Evolutionary conservation across 2,329 filamentous ascomycete species (phyloP).

Genomic region (Colletotrichum costaricense): DNA sequence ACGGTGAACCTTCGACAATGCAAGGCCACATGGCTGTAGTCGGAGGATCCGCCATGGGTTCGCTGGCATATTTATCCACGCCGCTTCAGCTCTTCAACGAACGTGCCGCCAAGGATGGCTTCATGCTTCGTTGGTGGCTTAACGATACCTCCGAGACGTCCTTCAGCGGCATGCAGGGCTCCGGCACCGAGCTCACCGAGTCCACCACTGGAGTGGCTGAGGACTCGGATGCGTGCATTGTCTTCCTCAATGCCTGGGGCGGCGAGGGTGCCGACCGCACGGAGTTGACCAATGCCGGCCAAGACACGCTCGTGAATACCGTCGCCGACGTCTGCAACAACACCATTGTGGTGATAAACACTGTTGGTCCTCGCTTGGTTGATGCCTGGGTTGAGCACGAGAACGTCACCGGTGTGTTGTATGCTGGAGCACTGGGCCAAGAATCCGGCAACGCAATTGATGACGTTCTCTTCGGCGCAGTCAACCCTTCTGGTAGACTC

Average conservation of each 20-base stretch:
- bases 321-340: slow-evolving; percentile 70
- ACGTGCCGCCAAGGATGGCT: slow-evolving; percentile 75
- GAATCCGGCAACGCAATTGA: slow-evolving; percentile 77
- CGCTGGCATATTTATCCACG: slow-evolving; percentile 58
- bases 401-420: slow-evolving; percentile 67
- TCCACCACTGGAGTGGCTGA: slow-evolving; percentile 55
- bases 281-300: slow-evolving; percentile 73
- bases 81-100: slow-evolving; percentile 70
- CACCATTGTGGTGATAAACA: slow-evolving; percentile 74
- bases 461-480: slow-evolving; percentile 72
- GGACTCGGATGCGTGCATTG: slow-evolving; percentile 71
- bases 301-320: slow-evolving; percentile 65
- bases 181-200: slow-evolving; percentile 41
- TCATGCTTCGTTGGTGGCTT: slow-evolving; percentile 74
- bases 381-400: slow-evolving; percentile 61
- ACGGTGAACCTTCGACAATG: slow-evolving; percentile 52
- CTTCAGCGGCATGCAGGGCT: slow-evolving; percentile 71
- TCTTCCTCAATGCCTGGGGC: slow-evolving; percentile 75
- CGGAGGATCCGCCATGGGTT: slow-evolving; percentile 44
- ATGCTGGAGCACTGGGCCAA: slow-evolving; percentile 69
- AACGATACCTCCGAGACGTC: slow-evolving; percentile 56
- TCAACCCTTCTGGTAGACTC: slow-evolving; percentile 49
- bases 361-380: slow-evolving; percentile 65
- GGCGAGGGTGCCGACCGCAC: slow-evolving; percentile 77
- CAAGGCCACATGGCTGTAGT: slow-evolving; percentile 57